A percentile compares a stretch with the other conserved stretches of the same genome.
Conservation (phyloP, 441 rosid species). For the Gossypium davidsonii region DNA sequence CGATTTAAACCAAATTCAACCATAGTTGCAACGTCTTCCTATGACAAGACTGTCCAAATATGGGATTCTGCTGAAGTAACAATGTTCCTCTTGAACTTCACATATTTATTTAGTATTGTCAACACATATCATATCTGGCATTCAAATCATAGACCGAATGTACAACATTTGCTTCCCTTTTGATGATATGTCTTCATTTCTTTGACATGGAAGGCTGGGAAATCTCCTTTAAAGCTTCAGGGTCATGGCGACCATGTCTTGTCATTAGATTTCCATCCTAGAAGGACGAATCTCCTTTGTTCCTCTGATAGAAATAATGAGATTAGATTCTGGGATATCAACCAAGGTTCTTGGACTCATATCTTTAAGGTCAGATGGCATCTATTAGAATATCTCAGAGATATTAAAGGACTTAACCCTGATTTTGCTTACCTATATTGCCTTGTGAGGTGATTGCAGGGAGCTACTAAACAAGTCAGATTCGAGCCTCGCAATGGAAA, state of each 20-base stretch:
- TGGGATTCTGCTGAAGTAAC: conserved; percentile 40
- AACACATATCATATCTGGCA: neutral
- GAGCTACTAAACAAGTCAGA: conserved; percentile 30
- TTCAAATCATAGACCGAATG: neutral
- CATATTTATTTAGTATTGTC: no score
- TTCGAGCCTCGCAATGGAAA: conserved; percentile 34
- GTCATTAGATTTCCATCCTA: conserved; percentile 43
- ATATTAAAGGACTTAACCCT: neutral
- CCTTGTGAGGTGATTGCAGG: conserved; percentile 23
- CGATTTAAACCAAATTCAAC: conserved; percentile 33
- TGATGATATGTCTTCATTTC: neutral
- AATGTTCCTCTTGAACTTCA: neutral
- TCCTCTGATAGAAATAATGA: conserved; percentile 34
- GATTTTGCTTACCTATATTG: neutral
- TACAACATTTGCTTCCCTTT: neutral
- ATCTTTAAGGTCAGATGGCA: conserved; percentile 26
- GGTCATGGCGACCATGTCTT: conserved; percentile 32
- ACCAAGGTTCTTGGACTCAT: conserved; percentile 18
- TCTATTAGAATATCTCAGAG: neutral
- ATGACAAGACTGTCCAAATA: conserved; percentile 36
- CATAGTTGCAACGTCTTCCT: conserved; percentile 36
- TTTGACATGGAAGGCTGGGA: conserved; percentile 22
- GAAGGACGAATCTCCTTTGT: conserved; percentile 29
- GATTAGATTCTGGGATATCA: conserved; percentile 37
- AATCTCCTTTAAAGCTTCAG: conserved; percentile 24